Evolutionary conservation across 2,329 filamentous ascomycete genomes (phyloP), one percentile per base, ranked within the genome.

Genomic region (Colletotrichum ledebouriae): DNA sequence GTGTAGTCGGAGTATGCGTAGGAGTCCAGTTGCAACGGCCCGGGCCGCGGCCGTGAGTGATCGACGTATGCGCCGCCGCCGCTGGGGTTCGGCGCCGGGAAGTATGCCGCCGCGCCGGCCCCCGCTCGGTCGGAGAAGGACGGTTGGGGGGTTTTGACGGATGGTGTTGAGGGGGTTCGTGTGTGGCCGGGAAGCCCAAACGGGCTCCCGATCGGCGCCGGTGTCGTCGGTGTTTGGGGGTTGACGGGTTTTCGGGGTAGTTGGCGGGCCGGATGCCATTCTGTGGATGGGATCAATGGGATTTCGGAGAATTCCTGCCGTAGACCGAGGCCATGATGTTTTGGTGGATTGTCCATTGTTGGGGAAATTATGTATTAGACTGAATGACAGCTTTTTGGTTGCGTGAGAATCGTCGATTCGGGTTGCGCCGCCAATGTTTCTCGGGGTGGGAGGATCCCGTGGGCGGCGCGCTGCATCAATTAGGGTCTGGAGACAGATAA

Each of bases 1-100:
- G 69, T 65, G 66, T 70, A 69, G 25, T 42, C 63, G 2, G 63
- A 61, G 39, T 69, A 63, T 33, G 66, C 65, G 39, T 57, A 50
- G 7, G 55, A 37, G n/a, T 70, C 60, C 42, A 65, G 49, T 12
- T 70, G 69, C 20, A 70, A 29, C n/a, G 69, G 69, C 42, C 56
- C 56, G 47, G 69, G 69, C 33, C 60, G 50, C 15, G 55, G 66
- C 29, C 65, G 59, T 11, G 52, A 5, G 9, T 60, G 39, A 3
- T 50, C 13, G 20, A 17, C n/a, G 29, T 41, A 17, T 17, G 57
- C 6, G 22, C 20, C 34, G 20, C 56, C 6, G 22, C 20, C 34
- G 20, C 56, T 50, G n/a, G 29, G 15, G 12, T 57, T 42, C 6
- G 49, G 67, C 13, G 50, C 37, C 11, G 63, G 52, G 25, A 58